Evolutionary conservation across 139 green algal genomes (phyloP).

Genomic region (Helicosporidium sp.): DNA sequence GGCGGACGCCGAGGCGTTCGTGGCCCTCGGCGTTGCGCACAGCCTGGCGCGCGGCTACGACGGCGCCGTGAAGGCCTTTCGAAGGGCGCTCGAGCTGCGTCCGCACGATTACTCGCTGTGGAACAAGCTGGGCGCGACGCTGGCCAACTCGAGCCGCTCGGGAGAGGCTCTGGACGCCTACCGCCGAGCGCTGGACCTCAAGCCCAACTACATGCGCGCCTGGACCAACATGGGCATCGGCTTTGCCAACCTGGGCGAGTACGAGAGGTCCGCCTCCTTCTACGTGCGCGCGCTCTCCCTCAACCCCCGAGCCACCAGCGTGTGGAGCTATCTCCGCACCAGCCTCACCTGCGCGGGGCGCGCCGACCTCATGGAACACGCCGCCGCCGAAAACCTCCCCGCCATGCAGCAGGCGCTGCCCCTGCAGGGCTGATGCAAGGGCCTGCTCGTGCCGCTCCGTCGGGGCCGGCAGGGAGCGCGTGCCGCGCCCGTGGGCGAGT

Average conservation of each 20-base stretch:
- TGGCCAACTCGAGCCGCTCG: slow-evolving; percentile 66
- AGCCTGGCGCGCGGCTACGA: slow-evolving; percentile 71
- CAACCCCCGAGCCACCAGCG: slow-evolving; percentile 50
- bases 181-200: slow-evolving; percentile 72
- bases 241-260: slow-evolving; percentile 70
- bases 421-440: slow-evolving; percentile 13
- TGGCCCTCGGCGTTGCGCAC: slow-evolving; percentile 80
- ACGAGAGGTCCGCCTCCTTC: slow-evolving; percentile 58
- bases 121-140: slow-evolving; percentile 89
- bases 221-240: slow-evolving; percentile 98
- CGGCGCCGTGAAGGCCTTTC: slow-evolving; percentile 35
- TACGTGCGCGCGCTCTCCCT: slow-evolving; percentile 75
- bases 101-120: slow-evolving; percentile 71
- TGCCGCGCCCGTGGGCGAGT: no score
- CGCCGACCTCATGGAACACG: slow-evolving; percentile 35
- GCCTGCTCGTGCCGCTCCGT: no score
- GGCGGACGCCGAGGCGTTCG: slow-evolving; percentile 55
- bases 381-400: slow-evolving; percentile 39
- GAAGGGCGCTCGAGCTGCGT: slow-evolving; percentile 36
- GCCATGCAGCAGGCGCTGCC: slow-evolving; percentile 24
- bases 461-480: no score
- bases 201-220: slow-evolving; percentile 96
- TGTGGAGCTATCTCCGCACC: slow-evolving; percentile 91
- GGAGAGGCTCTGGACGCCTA: slow-evolving; percentile 67
- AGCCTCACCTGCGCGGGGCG: slow-evolving; percentile 47